phyloP scores from a whole-genome alignment of 2,329 filamentous ascomycete species.

The Botrytis aclada region DNA sequence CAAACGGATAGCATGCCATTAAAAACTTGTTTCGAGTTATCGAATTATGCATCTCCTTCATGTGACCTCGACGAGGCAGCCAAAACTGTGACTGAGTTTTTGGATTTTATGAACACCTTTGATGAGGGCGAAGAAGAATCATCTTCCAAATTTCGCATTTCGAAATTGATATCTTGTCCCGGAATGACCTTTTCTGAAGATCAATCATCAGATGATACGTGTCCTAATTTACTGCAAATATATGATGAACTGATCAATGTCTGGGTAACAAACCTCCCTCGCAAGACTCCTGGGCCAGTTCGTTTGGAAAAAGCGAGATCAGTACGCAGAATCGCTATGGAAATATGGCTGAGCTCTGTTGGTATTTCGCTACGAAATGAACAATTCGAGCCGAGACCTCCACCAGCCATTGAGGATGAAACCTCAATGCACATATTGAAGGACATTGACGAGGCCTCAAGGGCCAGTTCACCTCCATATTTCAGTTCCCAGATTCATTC shows the following conservation, averaged over 20 bases:
- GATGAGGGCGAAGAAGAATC: conserved; percentile 21
- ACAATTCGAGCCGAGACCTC: conserved; percentile 9
- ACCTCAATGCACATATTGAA: conserved; percentile 12
- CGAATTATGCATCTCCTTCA: conserved; percentile 23
- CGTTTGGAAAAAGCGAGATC: conserved; percentile 35
- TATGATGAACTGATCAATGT: conserved; percentile 35
- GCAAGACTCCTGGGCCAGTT: conserved; percentile 26
- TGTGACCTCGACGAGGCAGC: conserved; percentile 33
- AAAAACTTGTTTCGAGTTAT: conserved; percentile 29
- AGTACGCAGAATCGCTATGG: conserved; percentile 33
- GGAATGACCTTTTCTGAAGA: conserved; percentile 18
- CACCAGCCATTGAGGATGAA: conserved; percentile 6
- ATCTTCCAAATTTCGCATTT: conserved; percentile 25
- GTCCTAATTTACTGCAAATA: conserved; percentile 29
- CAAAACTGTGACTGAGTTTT: conserved; percentile 25
- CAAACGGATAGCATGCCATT: conserved; percentile 20
- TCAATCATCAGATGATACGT: neutral
- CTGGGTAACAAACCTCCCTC: conserved; percentile 36
- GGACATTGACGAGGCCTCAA: conserved; percentile 20
- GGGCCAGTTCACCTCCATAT: conserved; percentile 25
- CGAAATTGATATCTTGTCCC: conserved; percentile 25
- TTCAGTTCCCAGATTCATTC: conserved; percentile 27
- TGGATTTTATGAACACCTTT: conserved; percentile 24
- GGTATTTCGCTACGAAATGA: conserved; percentile 30
- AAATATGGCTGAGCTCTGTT: conserved; percentile 36